These are phyloP conservation scores for Capronia coronata DNA, from an alignment of 2,329 filamentous ascomycete species.

Conservation along the genomic window DNA sequence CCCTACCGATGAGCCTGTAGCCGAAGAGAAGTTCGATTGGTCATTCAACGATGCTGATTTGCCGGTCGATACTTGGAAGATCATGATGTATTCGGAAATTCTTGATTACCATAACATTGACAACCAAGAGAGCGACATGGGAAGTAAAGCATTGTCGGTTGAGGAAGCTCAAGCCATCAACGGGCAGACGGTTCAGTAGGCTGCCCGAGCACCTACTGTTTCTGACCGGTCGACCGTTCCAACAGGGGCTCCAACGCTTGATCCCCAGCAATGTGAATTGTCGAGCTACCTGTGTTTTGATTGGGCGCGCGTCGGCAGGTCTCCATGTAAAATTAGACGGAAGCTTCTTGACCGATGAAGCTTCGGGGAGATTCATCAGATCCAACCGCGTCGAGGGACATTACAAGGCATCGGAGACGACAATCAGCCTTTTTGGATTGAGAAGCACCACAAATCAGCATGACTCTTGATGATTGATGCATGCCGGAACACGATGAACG, in stretches of 20 bases:
- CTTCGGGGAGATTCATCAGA: too few relatives aligned
- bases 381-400: neutral
- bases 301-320: neutral
- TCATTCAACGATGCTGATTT: constrained; percentile 98
- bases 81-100: constrained; percentile 99
- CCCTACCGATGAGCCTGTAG: constrained; percentile 88
- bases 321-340: neutral
- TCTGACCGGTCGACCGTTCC: neutral
- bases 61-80: constrained; percentile 99
- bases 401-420: neutral
- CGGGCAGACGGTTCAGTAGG: constrained; percentile 21
- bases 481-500: neutral
- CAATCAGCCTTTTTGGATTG: neutral
- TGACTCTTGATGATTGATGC: neutral
- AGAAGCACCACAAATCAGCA: neutral
- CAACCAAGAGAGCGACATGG: constrained; percentile 29
- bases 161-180: constrained; percentile 28
- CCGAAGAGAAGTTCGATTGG: constrained; percentile 98
- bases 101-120: constrained; percentile 97
- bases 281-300: neutral
- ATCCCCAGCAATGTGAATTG: neutral
- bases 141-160: constrained; percentile 22
- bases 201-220: neutral
- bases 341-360: neutral
- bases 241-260: too few relatives aligned